These are phyloP conservation scores for Haplosporangium gracile DNA, from an alignment of 192 early-diverging fungal species.

Conservation along the genomic window DNA sequence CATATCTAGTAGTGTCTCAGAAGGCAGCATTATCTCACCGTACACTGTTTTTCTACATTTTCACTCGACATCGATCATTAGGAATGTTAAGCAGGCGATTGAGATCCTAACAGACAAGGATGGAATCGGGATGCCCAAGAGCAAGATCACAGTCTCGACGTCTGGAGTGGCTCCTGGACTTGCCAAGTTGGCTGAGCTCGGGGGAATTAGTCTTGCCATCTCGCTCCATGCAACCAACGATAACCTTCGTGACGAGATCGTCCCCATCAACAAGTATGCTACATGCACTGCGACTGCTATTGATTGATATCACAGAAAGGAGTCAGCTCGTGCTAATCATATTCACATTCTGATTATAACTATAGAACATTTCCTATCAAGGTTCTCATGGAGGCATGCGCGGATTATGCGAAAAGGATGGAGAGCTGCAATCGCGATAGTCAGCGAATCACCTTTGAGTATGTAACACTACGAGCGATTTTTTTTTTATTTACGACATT, in stretches of 20 bases:
- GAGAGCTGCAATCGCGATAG: constrained; percentile 64
- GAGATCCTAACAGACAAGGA: constrained; percentile 68
- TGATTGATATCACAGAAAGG: background rate
- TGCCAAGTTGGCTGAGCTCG: constrained; percentile 77
- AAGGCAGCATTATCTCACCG: background rate
- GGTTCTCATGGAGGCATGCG: constrained; percentile 78
- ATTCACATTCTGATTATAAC: background rate
- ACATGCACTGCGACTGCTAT: background rate
- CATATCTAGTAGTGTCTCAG: background rate
- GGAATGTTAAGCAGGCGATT: constrained; percentile 72
- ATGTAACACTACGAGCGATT: constrained; percentile 17
- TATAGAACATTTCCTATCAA: constrained; percentile 76
- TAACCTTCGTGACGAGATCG: constrained; percentile 78
- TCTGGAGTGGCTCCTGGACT: constrained; percentile 89
- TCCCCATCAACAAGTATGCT: constrained; percentile 83
- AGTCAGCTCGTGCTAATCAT: background rate
- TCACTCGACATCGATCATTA: background rate
- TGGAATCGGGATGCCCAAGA: constrained; percentile 74
- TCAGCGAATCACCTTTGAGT: constrained; percentile 89
- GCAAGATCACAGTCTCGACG: constrained; percentile 87
- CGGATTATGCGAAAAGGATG: constrained; percentile 68
- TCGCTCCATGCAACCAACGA: constrained; percentile 90
- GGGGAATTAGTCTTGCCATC: constrained; percentile 81
- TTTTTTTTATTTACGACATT: background rate
- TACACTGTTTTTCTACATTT: background rate